Evolutionary conservation across 495 filamentous ascomycete species (phyloP).

Genomic region (Delitschia confertaspora): DNA sequence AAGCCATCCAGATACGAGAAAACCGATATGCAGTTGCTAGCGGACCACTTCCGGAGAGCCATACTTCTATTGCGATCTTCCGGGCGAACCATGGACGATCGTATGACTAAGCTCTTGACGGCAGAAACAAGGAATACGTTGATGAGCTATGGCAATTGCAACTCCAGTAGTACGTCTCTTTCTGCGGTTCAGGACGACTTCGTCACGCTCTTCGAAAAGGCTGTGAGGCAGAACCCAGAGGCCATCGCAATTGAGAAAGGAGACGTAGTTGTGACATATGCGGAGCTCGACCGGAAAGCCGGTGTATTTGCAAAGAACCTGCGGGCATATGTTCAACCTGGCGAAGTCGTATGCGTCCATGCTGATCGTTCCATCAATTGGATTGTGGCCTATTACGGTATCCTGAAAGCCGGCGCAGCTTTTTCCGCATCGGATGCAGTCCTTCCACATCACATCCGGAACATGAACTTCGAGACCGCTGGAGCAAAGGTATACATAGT

Average conservation of each 20-base stretch:
- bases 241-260: background rate
- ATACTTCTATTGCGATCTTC: too few species aligned
- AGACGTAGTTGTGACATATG: background rate
- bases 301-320: background rate
- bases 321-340: background rate
- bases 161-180: too few species aligned
- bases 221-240: background rate
- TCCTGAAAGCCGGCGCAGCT: slow-evolving; percentile 10
- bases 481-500: slow-evolving; percentile 6
- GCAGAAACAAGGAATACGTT: too few species aligned
- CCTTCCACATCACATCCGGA: background rate
- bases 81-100: too few species aligned
- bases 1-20: too few species aligned
- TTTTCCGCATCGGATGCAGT: slow-evolving; percentile 2
- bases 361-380: slow-evolving; percentile 14
- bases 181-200: too few species aligned
- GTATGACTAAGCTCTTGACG: too few species aligned
- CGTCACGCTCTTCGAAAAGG: too few species aligned
- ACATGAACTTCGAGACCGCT: slow-evolving; percentile 1
- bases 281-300: background rate
- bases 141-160: too few species aligned
- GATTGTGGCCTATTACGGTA: slow-evolving; percentile 14
- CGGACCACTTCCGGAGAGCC: too few species aligned
- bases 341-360: slow-evolving; percentile 13
- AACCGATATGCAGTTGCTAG: too few species aligned